A percentile compares a stretch with the other conserved stretches of the same genome.
phyloP scores from a whole-genome alignment of 2,329 filamentous ascomycete species.

The Phaeosphaeriaceae sp. region DNA sequence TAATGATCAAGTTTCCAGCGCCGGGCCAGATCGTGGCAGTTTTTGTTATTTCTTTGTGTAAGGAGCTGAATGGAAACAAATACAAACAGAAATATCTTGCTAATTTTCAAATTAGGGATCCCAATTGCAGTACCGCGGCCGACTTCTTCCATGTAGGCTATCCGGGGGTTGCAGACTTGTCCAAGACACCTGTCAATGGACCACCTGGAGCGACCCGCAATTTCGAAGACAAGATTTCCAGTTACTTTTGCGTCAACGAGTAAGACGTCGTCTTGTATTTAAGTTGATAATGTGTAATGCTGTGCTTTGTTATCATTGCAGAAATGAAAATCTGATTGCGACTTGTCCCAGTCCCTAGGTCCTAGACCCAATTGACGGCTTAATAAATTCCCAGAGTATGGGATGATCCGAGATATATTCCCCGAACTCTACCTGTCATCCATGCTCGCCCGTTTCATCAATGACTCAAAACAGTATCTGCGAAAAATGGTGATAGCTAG shows the following conservation, averaged over 20 bases:
- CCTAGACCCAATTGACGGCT: too few relatives aligned
- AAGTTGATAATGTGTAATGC: too few relatives aligned
- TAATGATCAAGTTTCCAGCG: constrained; percentile 16
- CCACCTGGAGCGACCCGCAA: constrained; percentile 17
- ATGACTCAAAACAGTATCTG: not conserved
- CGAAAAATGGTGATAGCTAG: not conserved
- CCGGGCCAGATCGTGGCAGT: constrained; percentile 14
- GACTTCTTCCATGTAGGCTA: constrained; percentile 23
- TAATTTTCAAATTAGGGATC: constrained; percentile 3
- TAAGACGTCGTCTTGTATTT: not conserved
- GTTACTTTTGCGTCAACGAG: constrained; percentile 15
- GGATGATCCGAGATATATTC: too few relatives aligned
- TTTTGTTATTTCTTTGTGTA: constrained; percentile 30
- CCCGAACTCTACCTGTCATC: not conserved
- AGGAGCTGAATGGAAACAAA: not conserved
- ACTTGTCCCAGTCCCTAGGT: too few relatives aligned
- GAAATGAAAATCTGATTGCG: too few relatives aligned
- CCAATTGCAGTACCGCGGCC: constrained; percentile 12
- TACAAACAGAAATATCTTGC: not conserved
- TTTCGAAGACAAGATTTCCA: constrained; percentile 23
- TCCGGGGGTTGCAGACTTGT: constrained; percentile 17
- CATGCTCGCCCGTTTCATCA: not conserved
- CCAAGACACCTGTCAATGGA: constrained; percentile 17
- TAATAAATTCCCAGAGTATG: too few relatives aligned
- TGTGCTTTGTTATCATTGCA: too few relatives aligned